phyloP scores from a whole-genome alignment of 805 yeast species.

The Tetrapisispora nanseiensis region DNA sequence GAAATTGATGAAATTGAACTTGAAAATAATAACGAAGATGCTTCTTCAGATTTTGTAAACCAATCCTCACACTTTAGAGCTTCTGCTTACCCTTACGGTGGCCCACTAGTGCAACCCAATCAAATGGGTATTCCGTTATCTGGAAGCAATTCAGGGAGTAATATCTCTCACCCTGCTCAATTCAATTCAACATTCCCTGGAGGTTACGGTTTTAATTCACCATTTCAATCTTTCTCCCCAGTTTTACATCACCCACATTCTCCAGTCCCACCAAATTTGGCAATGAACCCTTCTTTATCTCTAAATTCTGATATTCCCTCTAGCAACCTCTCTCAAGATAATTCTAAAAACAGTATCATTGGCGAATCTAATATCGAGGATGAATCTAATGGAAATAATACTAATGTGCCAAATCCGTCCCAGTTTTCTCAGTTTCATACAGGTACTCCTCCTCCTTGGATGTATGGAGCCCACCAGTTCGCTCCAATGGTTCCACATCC shows the following conservation, averaged over 20 bases:
- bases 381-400: background rate
- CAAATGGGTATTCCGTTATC: background rate
- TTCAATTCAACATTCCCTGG: constrained; percentile 27
- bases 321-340: background rate
- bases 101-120: constrained; percentile 26
- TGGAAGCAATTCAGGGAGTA: constrained; percentile 9
- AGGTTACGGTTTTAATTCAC: constrained; percentile 25
- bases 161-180: constrained; percentile 20
- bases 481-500: constrained; percentile 23
- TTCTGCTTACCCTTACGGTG: constrained; percentile 28
- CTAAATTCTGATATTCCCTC: background rate
- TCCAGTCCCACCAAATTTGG: constrained; percentile 14
- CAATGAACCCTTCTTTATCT: constrained; percentile 1
- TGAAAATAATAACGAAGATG: background rate
- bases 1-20: background rate
- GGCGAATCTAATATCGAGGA: background rate
- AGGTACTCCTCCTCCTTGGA: constrained; percentile 28
- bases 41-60: background rate
- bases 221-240: constrained; percentile 28
- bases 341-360: background rate
- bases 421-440: constrained; percentile 12
- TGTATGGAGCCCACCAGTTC: constrained; percentile 24
- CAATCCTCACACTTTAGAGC: constrained; percentile 13
- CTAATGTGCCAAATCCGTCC: background rate
- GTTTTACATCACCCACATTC: constrained; percentile 18